These are phyloP conservation scores for Aspergillus aculeatus DNA, from an alignment of 2,329 filamentous ascomycete genomes.

Conservation along the genomic window DNA sequence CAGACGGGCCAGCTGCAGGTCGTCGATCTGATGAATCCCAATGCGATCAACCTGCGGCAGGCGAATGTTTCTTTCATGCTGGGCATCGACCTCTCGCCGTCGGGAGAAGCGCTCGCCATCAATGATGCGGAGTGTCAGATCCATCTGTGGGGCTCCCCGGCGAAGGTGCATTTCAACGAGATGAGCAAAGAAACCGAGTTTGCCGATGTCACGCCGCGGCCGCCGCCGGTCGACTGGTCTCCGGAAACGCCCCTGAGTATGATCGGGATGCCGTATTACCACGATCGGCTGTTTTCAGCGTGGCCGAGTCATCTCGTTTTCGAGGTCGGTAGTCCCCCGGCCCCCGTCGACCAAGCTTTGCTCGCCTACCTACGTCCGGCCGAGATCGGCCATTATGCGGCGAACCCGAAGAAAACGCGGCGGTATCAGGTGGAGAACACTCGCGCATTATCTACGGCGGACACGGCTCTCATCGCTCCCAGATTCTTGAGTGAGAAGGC, in stretches of 20 bases:
- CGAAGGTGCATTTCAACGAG: conserved; percentile 84
- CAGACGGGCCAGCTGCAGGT: conserved; percentile 92
- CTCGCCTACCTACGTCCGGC: conserved; percentile 66
- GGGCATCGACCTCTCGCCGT: conserved; percentile 81
- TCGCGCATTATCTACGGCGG: conserved; percentile 60
- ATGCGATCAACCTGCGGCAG: conserved; percentile 80
- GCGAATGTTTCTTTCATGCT: conserved; percentile 75
- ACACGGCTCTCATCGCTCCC: conserved; percentile 67
- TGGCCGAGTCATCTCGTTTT: conserved; percentile 84
- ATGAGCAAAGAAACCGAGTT: conserved; percentile 76
- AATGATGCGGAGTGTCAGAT: conserved; percentile 76
- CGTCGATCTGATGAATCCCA: conserved; percentile 91
- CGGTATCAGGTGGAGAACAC: conserved; percentile 84
- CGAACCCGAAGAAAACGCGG: conserved; percentile 68
- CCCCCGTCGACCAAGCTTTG: conserved; percentile 69
- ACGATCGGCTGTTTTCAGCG: conserved; percentile 79
- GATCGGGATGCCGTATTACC: conserved; percentile 90
- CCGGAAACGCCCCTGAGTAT: conserved; percentile 76
- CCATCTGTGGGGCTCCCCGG: conserved; percentile 83
- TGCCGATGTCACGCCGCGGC: conserved; percentile 64
- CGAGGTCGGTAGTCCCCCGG: conserved; percentile 79
- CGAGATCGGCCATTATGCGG: conserved; percentile 75
- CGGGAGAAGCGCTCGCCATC: conserved; percentile 79
- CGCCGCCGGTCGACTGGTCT: conserved; percentile 66
- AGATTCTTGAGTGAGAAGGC: conserved; percentile 96